Evolutionary conservation across 2,329 filamentous ascomycete genomes (phyloP).

Genomic region (Hymenoscyphus repandus): DNA sequence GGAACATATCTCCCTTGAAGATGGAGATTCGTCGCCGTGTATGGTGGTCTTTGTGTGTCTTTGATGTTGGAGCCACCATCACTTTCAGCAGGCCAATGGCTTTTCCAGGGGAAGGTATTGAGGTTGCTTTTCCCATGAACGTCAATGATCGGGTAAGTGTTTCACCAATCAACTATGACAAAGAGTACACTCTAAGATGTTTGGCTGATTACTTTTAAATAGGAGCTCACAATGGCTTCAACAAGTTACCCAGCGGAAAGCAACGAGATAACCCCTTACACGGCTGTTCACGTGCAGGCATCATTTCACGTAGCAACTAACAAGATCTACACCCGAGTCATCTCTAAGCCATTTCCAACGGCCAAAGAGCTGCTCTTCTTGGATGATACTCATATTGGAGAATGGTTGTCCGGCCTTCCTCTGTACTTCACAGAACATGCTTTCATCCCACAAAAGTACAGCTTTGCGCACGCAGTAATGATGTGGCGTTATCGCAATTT

Average conservation of each 20-base stretch:
- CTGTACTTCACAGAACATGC: background rate
- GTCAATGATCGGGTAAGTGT: conserved; percentile 16
- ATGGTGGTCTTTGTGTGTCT: conserved; percentile 18
- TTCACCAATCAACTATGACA: background rate
- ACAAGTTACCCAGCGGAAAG: conserved; percentile 22
- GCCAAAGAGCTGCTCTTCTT: background rate
- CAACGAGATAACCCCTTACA: background rate
- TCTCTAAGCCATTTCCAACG: background rate
- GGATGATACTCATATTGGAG: background rate
- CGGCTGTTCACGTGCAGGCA: background rate
- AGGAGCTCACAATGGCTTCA: conserved; percentile 29
- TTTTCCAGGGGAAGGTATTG: conserved; percentile 14
- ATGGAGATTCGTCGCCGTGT: conserved; percentile 16
- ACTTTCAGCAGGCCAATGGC: conserved; percentile 16
- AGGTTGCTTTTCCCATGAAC: conserved; percentile 12
- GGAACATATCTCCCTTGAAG: conserved; percentile 13
- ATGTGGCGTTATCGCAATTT: background rate
- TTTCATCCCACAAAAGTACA: background rate
- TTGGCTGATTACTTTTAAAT: background rate
- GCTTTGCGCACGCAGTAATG: background rate
- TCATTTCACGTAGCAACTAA: background rate
- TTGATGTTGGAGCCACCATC: conserved; percentile 18
- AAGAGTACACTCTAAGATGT: too few species aligned
- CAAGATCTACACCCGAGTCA: background rate
- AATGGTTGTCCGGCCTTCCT: background rate